Percentiles rank a stretch among this genome's conserved stretches.
phyloP scores from a whole-genome alignment of 192 early-diverging fungal species.

The Coemansia nantahalensis region DNA sequence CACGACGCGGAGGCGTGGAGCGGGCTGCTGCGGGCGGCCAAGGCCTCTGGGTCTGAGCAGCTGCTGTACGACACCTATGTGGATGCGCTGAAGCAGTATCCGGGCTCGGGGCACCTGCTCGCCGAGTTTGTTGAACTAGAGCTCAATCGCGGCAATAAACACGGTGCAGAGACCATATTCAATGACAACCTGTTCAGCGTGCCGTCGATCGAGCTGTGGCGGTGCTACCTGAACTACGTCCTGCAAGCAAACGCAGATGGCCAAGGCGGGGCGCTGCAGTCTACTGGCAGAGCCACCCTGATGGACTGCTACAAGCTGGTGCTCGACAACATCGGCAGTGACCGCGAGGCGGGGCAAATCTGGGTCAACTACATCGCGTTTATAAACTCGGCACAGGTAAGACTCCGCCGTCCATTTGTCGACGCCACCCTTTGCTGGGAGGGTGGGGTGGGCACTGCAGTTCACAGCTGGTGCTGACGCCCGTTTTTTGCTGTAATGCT shows the following conservation, averaged over 20 bases:
- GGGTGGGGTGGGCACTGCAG: no score
- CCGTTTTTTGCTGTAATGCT: no score
- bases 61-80: constrained; percentile 66
- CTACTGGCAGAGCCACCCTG: constrained; percentile 68
- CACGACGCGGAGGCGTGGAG: constrained; percentile 71
- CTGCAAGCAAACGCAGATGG: constrained; percentile 64
- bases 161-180: constrained; percentile 81
- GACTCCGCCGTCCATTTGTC: no score
- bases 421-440: no score
- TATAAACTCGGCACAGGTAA: constrained; percentile 70
- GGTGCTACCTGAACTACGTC: constrained; percentile 87
- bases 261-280: constrained; percentile 44
- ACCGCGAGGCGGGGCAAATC: constrained; percentile 83
- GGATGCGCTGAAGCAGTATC: constrained; percentile 71
- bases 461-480: no score
- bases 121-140: constrained; percentile 79
- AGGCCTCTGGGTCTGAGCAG: constrained; percentile 55
- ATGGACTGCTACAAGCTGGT: constrained; percentile 87
- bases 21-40: constrained; percentile 60
- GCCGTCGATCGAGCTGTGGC: constrained; percentile 85
- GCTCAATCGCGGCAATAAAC: constrained; percentile 69
- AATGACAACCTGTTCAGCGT: constrained; percentile 75
- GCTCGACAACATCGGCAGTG: constrained; percentile 80
- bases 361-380: constrained; percentile 90
- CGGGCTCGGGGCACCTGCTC: constrained; percentile 79